Conservation (phyloP, 2,329 filamentous ascomycete genomes). For the Tolypocladium sp. region DNA sequence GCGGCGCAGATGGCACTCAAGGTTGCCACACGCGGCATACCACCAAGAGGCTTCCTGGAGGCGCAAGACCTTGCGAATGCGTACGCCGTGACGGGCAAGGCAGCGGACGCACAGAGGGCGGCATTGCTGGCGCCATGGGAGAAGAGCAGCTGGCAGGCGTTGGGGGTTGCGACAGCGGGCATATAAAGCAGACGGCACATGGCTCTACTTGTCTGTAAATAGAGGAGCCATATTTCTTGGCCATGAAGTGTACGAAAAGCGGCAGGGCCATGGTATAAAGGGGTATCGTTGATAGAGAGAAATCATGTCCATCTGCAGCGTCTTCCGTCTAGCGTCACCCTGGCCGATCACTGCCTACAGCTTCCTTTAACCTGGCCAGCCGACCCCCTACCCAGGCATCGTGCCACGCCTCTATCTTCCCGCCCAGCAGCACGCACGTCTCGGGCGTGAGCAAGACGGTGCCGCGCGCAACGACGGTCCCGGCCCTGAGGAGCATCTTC, state of each 20-base stretch:
- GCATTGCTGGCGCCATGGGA: slow-evolving; percentile 78
- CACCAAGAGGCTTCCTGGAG: slow-evolving; percentile 59
- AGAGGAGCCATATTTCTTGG: background rate
- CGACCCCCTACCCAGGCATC: slow-evolving; percentile 65
- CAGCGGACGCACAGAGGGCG: slow-evolving; percentile 66
- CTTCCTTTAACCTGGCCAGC: slow-evolving; percentile 58
- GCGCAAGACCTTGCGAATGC: slow-evolving; percentile 63
- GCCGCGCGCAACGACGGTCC: slow-evolving; percentile 61
- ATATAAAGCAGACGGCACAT: slow-evolving; percentile 4
- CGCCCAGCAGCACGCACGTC: slow-evolving; percentile 67
- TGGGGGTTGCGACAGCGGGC: slow-evolving; percentile 26
- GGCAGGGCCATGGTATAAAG: background rate
- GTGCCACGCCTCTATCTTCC: slow-evolving; percentile 76
- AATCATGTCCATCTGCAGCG: background rate
- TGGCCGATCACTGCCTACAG: slow-evolving; percentile 31
- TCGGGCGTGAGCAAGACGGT: slow-evolving; percentile 67
- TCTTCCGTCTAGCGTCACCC: background rate
- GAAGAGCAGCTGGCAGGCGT: slow-evolving; percentile 51
- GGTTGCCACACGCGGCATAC: slow-evolving; percentile 66
- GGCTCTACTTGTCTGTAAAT: background rate
- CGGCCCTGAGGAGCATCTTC: slow-evolving; percentile 66
- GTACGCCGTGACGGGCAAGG: slow-evolving; percentile 63
- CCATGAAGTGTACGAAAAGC: background rate
- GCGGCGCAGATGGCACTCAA: slow-evolving; percentile 69
- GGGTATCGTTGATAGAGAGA: slow-evolving; percentile 3